Percentiles rank a stretch among this genome's conserved stretches.
phyloP scores from a whole-genome alignment of 805 yeast genomes.

The Wickerhamomyces strasburgensis region DNA sequence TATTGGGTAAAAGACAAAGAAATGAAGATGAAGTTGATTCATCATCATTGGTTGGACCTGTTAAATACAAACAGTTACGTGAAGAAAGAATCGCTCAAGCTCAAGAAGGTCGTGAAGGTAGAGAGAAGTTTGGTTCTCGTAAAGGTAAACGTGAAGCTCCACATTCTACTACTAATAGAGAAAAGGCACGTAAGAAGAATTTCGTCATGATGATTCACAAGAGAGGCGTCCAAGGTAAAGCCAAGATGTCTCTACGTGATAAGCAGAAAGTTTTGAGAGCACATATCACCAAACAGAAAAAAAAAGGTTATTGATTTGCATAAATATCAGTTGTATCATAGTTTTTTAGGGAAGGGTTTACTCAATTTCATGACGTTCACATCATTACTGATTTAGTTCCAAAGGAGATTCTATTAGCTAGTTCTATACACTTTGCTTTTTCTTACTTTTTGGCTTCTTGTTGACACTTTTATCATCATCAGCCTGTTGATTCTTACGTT shows the following conservation, averaged over 20 bases:
- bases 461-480: constrained; percentile 6
- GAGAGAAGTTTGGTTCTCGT: constrained; percentile 85
- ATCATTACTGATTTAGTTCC: no score
- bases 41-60: constrained; percentile 65
- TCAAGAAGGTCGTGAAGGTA: constrained; percentile 87
- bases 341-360: background rate
- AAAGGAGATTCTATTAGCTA: no score
- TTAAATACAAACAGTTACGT: constrained; percentile 71
- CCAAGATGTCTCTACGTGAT: constrained; percentile 82
- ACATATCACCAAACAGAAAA: constrained; percentile 86
- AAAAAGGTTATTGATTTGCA: constrained; percentile 72
- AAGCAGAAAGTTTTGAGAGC: constrained; percentile 82
- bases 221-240: constrained; percentile 90
- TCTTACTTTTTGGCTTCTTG: constrained; percentile 4
- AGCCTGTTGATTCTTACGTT: constrained; percentile 25
- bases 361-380: background rate
- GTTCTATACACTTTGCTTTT: no score
- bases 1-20: constrained; percentile 52
- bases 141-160: constrained; percentile 71
- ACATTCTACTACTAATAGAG: constrained; percentile 91
- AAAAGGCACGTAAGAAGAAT: constrained; percentile 97
- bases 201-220: constrained; percentile 98
- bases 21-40: constrained; percentile 89
- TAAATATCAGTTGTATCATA: no score
- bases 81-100: constrained; percentile 88